Evolutionary conservation across 176 grass and related monocot genomes (phyloP).

Genomic region (Aegilops sharonensis): DNA sequence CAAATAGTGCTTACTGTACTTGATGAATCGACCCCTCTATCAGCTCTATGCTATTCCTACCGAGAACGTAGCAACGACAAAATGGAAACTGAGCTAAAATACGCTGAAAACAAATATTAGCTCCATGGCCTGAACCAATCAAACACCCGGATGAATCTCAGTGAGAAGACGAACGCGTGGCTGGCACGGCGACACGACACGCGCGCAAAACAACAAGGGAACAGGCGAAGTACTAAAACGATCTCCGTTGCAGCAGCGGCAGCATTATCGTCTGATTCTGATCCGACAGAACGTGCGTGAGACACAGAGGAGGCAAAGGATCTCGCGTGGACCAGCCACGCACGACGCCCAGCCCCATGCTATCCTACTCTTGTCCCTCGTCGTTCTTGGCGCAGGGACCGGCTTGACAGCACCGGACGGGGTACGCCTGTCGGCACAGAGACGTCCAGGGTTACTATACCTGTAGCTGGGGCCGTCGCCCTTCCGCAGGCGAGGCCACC

Average conservation of each 20-base stretch:
- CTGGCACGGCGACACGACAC: background rate
- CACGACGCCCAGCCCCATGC: background rate
- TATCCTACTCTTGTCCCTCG: background rate
- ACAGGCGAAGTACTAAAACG: background rate
- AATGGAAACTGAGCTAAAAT: background rate
- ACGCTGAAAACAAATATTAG: background rate
- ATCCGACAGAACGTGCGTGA: slow-evolving; percentile 2
- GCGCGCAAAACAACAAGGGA: background rate
- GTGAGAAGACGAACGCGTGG: background rate
- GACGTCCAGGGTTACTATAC: background rate
- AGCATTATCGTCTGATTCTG: background rate
- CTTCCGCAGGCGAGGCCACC: background rate
- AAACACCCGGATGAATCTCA: background rate
- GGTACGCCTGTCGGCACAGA: background rate
- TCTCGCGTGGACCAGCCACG: background rate
- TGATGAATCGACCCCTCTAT: too few species aligned
- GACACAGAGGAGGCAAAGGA: background rate
- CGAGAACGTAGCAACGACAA: background rate
- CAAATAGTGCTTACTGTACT: too few species aligned
- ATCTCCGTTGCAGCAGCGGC: background rate
- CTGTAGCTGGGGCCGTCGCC: background rate
- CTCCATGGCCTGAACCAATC: background rate
- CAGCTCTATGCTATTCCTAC: background rate
- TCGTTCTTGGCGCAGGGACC: background rate
- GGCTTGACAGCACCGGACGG: background rate